phyloP scores from a whole-genome alignment of 148 eudicot species.

The Amaranthus cruentus region DNA sequence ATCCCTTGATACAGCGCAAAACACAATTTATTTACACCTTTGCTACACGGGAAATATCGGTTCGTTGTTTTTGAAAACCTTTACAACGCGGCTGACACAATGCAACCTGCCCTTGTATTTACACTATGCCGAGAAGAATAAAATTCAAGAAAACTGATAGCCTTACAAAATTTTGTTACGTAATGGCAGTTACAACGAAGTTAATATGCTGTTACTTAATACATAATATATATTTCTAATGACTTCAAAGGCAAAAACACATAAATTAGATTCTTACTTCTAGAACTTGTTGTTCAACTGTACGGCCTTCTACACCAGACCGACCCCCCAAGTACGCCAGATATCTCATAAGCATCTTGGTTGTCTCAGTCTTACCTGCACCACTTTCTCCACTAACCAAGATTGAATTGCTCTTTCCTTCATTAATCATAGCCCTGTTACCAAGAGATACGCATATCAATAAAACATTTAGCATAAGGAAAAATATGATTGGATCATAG shows the following conservation, averaged over 20 bases:
- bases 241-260: conserved; percentile 8
- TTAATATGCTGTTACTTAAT: no score
- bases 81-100: no score
- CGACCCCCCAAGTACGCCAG: conserved; percentile 95
- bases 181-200: background rate
- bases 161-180: background rate
- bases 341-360: conserved; percentile 99
- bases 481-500: background rate
- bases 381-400: conserved; percentile 99
- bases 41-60: no score
- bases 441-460: conserved; percentile 20
- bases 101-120: no score
- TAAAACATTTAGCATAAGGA: conserved; percentile 8
- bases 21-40: no score
- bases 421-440: conserved; percentile 90
- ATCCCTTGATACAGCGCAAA: no score
- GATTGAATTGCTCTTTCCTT: conserved; percentile 93
- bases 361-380: conserved; percentile 99
- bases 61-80: no score
- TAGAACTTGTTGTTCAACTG: conserved; percentile 96
- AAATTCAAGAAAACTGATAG: conserved; percentile 10
- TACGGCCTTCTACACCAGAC: conserved; percentile 92
- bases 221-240: background rate
- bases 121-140: background rate
- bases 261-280: conserved; percentile 57